These are phyloP conservation scores for Eimeria brunetti DNA, from an alignment of 169 alveolate species.

Conservation along the genomic window DNA sequence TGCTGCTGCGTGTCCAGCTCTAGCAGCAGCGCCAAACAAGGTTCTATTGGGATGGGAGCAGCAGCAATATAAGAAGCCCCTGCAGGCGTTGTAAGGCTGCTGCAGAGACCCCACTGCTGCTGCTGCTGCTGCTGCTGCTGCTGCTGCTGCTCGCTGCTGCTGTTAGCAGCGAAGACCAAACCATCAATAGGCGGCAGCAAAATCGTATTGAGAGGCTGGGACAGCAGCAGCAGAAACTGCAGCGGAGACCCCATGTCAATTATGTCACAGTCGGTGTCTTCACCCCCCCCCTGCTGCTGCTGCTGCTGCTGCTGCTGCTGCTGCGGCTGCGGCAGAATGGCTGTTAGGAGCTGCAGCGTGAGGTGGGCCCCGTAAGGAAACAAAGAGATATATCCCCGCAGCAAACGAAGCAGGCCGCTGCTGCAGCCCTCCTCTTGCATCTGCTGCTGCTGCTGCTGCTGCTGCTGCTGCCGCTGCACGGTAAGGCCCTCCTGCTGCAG, in stretches of 20 bases:
- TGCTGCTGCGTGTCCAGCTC: conserved; percentile 39
- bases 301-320: conserved; percentile 69
- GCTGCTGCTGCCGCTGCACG: background rate
- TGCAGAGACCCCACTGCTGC: background rate
- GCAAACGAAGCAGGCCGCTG: conserved; percentile 60
- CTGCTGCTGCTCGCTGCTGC: background rate
- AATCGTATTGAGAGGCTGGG: conserved; percentile 50
- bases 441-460: conserved; percentile 42
- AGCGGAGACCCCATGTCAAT: conserved; percentile 48
- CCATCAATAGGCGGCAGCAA: conserved; percentile 63
- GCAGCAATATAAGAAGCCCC: conserved; percentile 22
- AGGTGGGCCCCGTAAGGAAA: conserved; percentile 75
- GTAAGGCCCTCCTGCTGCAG: conserved; percentile 39
- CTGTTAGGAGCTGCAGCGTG: conserved; percentile 71
- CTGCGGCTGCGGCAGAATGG: conserved; percentile 74
- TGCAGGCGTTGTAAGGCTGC: background rate
- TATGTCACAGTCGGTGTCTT: conserved; percentile 22
- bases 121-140: conserved; percentile 42
- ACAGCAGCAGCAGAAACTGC: conserved; percentile 46
- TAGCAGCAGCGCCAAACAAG: conserved; percentile 63
- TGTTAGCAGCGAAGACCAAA: conserved; percentile 32
- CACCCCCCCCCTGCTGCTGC: conserved; percentile 38
- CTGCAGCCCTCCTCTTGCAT: conserved; percentile 5
- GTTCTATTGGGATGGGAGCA: conserved; percentile 68
- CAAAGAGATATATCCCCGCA: background rate